Base-by-base conservation (phyloP, 1,139 yeast genomes). In the Suhomyces choctaworum region DNA sequence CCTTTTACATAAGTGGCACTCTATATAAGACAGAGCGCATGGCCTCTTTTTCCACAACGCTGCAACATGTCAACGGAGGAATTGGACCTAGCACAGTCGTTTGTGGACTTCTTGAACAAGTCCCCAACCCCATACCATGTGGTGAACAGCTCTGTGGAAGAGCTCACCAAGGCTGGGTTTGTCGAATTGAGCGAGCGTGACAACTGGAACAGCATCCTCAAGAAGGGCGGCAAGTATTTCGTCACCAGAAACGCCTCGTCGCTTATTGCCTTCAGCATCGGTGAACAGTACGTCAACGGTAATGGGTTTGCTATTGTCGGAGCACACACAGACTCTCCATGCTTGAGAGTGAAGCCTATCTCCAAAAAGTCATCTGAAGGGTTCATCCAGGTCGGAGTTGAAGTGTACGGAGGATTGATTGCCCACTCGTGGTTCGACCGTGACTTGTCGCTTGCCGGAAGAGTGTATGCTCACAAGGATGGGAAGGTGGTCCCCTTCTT, bases 101-200 rank as follows among this genome's bases (percentile, higher is more conserved):
- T 90, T 53, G 68, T 90, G 36, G 73, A 78, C 40, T 92, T 83
- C 55, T 83, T 92, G 49, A 88, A 89, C 61, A 73, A 74, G 3
- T 84, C 96, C 1, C 97, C 97, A 19, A 84, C 97, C 1, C 97
- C 98, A 0, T 92, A 89, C 60, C 98, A 92, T 60, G 96, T 92
- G 2, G 96, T 90, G 3, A 73, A 77, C 32, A 71, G 76, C 17
- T 79, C 82, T 30, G 82, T 81, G 51, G 51, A 62, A 12, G 62
- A 71, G 37, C 70, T 92, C 26, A 36, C 55, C 3, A 55, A 62
- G 2, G 75, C 79, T n/a, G 95, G 95, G 0, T 90, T 87, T 55
- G 56, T 54, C 13, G 95, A 85, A 58, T 63, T 92, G 33, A 69
- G 75, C 24, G 98, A 92, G 61, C 73, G 89, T 34, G 70, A 73